Conservation (phyloP, 1,139 yeast genomes). For the Yamadazyma epiphylla region DNA sequence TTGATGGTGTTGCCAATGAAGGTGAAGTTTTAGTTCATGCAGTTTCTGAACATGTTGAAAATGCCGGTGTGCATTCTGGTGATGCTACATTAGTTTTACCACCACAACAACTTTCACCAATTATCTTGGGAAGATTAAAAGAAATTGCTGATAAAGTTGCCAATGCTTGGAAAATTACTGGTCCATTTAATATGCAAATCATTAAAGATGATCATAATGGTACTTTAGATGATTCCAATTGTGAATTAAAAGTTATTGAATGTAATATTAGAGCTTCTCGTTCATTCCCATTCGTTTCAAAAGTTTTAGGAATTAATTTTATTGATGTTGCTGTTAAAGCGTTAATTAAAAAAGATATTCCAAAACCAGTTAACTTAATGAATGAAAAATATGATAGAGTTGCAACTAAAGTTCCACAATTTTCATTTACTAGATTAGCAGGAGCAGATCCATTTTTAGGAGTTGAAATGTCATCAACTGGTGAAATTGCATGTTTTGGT, state of each 20-base stretch:
- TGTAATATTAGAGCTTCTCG: constrained; percentile 98
- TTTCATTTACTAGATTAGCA: constrained; percentile 94
- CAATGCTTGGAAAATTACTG: constrained; percentile 89
- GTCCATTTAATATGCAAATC: constrained; percentile 98
- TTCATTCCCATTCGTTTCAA: constrained; percentile 97
- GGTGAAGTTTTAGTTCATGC: constrained; percentile 93
- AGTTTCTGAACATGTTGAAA: constrained; percentile 95
- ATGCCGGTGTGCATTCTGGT: constrained; percentile 98
- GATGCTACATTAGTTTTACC: constrained; percentile 95
- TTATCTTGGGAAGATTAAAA: constrained; percentile 59
- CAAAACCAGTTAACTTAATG: constrained; percentile 70
- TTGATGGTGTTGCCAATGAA: constrained; percentile 90
- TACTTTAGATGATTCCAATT: constrained; percentile 44
- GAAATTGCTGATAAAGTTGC: constrained; percentile 92
- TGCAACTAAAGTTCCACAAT: constrained; percentile 97
- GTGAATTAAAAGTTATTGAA: constrained; percentile 86
- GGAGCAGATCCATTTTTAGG: constrained; percentile 99
- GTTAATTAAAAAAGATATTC: constrained; percentile 67
- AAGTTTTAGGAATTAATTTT: constrained; percentile 90
- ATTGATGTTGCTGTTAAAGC: constrained; percentile 93
- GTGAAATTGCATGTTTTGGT: constrained; percentile 97
- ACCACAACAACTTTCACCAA: constrained; percentile 69
- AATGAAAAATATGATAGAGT: constrained; percentile 61
- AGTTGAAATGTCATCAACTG: constrained; percentile 98
- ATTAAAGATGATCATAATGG: constrained; percentile 61